Base-by-base conservation (phyloP, 2,329 filamentous ascomycete genomes). In the Epichloe baconii region DNA sequence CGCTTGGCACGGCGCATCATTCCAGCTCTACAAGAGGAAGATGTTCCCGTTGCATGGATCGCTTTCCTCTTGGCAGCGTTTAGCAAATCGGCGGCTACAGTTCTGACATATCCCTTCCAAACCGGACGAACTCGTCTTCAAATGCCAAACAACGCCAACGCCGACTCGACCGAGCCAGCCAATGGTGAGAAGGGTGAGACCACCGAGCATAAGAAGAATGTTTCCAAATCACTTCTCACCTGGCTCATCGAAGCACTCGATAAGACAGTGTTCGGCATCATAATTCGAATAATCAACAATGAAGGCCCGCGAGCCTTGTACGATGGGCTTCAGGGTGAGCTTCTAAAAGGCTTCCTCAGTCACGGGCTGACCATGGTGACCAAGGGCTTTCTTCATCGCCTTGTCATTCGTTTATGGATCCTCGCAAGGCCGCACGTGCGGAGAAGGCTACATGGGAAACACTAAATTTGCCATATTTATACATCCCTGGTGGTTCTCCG, bases 351-450 rank as follows among this genome's bases (percentile, higher is more conserved):
- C 0, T 94, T 95, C 68, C 83, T 95, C 60, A 83, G 81, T 21
- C 88, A 95, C 60, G 89, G 89, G 0, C 77, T 89, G 48, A 91
- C 88, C 1, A 95, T 95, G 86, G 71, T 91, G 50, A 80, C 86
- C 53, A 95, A 95, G 67, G 86, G 91, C 51, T 70, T 78, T 5
- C 78, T 93, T 8, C 86, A 95, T 63, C 74, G 78, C 31, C 65
- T 83, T 15, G 79, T 95, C 51, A 78, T 94, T 53, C 79, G 79
- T 55, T 59, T 83, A 4, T 94, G 91, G 67, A 85, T 87, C 57
- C 61, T 82, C 41, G 52, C 64, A 41, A 55, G 62, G 38, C 59
- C 64, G 44, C 54, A 59, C 46, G 52, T 66, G 47, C 58, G 53
- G 36, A 59, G 50, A 38, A 57, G 56, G 37, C 46, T 62, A n/a